A percentile compares a stretch with the other conserved stretches of the same genome.
Conservation (phyloP, 179 eudicot genomes). For the Heliamphora pulchella region DNA sequence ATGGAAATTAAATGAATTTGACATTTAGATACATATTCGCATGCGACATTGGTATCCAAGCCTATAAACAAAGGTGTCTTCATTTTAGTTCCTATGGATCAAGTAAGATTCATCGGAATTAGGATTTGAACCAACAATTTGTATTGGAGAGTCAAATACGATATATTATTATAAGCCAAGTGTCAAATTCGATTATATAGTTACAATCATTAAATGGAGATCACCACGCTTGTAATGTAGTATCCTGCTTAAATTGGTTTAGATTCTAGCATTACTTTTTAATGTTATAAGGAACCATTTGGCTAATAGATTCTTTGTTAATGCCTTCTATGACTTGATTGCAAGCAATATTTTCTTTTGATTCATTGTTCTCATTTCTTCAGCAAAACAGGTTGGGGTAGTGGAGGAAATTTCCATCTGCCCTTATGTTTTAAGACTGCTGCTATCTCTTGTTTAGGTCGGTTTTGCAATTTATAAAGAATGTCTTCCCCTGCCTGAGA, state of each 20-base stretch:
- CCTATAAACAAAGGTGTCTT: no score
- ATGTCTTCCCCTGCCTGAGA: constrained; percentile 64
- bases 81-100: neutral
- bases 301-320: neutral
- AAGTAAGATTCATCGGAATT: neutral
- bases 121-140: neutral
- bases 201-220: neutral
- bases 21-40: no score
- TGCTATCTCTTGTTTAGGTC: constrained; percentile 32
- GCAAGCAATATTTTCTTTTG: neutral
- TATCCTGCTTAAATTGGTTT: neutral
- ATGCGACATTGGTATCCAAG: no score
- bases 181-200: no score
- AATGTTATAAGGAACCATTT: neutral
- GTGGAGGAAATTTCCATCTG: constrained; percentile 1
- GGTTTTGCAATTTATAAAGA: constrained; percentile 49
- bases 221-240: neutral
- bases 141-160: neutral
- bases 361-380: neutral
- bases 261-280: neutral
- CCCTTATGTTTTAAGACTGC: neutral
- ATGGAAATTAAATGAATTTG: no score
- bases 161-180: no score
- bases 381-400: neutral
- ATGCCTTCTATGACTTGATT: neutral